Percentiles rank a stretch among this genome's conserved stretches.
These are phyloP conservation scores for Coleophoma cylindrospora DNA, from an alignment of 2,329 filamentous ascomycete species.

Conservation along the genomic window DNA sequence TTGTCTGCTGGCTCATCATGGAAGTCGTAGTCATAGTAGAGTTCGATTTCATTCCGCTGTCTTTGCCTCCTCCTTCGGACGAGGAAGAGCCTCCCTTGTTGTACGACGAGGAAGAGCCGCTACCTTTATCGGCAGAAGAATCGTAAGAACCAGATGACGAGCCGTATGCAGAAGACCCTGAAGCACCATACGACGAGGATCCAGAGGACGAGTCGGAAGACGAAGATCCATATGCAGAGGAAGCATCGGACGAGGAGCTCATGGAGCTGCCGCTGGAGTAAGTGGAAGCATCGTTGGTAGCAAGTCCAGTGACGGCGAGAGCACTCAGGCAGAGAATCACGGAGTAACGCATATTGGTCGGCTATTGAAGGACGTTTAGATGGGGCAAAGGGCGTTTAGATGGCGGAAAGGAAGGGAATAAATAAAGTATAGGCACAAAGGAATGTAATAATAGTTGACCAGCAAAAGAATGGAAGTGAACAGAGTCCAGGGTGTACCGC, in stretches of 20 bases:
- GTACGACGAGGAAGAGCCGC: neutral
- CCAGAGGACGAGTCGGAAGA: neutral
- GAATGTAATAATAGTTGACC: neutral
- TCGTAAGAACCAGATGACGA: neutral
- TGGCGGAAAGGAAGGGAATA: neutral
- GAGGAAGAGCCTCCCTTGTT: neutral
- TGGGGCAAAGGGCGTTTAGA: neutral
- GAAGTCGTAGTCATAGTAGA: neutral
- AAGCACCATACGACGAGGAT: neutral
- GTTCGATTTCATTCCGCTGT: neutral
- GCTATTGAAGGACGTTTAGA: neutral
- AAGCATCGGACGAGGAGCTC: neutral
- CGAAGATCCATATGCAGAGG: neutral
- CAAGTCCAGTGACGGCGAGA: neutral
- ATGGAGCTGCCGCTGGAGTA: neutral
- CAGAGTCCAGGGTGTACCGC: neutral
- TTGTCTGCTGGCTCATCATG: neutral
- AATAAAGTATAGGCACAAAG: neutral
- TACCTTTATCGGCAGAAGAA: neutral
- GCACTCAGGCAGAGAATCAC: neutral
- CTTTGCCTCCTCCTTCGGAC: neutral
- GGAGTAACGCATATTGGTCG: neutral
- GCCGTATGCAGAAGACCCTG: neutral
- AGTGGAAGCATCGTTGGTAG: neutral
- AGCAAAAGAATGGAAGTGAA: neutral